Conservation (phyloP, 768 basidiomycete species). For the Ephemerocybe angulata region DNA sequence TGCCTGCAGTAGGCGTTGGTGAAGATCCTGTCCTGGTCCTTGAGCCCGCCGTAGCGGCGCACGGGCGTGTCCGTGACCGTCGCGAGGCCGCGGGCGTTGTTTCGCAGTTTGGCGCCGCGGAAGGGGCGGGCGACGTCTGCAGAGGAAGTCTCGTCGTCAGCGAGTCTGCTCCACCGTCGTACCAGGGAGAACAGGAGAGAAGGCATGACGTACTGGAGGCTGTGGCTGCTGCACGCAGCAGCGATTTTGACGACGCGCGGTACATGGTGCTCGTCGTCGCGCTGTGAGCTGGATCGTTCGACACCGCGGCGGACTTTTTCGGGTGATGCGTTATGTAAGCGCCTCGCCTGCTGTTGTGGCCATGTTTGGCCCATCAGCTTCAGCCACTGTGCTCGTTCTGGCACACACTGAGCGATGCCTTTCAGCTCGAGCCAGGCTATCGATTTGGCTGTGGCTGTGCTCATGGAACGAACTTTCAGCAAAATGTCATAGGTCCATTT, state of each 20-base stretch:
- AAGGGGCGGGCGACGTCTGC: constrained; percentile 27
- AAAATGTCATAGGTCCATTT: too few relatives aligned
- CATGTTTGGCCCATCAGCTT: constrained; percentile 9
- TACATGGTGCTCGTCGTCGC: constrained; percentile 35
- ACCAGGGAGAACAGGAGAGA: not conserved
- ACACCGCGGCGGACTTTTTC: constrained; percentile 26
- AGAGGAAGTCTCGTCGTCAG: constrained; percentile 4
- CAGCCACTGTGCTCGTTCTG: too few relatives aligned
- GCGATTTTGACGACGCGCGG: constrained; percentile 29
- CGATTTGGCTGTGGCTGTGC: too few relatives aligned
- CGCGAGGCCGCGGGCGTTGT: constrained; percentile 49
- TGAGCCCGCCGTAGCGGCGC: constrained; percentile 87
- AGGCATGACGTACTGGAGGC: constrained; percentile 24
- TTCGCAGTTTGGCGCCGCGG: constrained; percentile 34
- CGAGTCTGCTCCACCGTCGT: too few relatives aligned
- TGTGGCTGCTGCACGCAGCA: constrained; percentile 29
- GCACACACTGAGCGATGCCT: too few relatives aligned
- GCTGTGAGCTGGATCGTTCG: constrained; percentile 20
- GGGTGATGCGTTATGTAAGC: constrained; percentile 14
- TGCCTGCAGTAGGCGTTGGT: constrained; percentile 86
- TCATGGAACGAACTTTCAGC: too few relatives aligned
- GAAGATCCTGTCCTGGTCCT: constrained; percentile 93
- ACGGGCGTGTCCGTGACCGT: constrained; percentile 85
- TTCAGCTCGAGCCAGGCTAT: too few relatives aligned
- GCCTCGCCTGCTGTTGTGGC: too few relatives aligned